phyloP scores from a whole-genome alignment of 139 green algal genomes.

The Closterium sp. region DNA sequence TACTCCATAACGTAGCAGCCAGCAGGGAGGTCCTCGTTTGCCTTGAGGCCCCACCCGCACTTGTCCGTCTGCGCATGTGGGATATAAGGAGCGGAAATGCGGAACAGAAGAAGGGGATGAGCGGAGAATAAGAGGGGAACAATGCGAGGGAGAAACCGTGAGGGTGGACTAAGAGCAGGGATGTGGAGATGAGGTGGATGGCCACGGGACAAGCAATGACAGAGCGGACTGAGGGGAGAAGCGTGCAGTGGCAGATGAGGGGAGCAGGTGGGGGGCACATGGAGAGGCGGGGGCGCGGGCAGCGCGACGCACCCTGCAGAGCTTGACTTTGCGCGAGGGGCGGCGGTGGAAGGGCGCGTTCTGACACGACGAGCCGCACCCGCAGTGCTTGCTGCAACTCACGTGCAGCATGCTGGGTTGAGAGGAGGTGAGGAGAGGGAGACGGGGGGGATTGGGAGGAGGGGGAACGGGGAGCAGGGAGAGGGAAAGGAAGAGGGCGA shows the following conservation, averaged over 20 bases:
- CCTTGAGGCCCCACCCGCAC: conserved; percentile 43
- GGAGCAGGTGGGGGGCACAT: too few species aligned
- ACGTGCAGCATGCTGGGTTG: background rate
- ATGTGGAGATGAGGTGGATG: background rate
- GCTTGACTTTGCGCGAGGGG: background rate
- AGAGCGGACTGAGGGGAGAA: background rate
- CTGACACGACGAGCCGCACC: background rate
- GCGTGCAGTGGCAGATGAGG: too few species aligned
- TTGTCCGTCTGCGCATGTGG: conserved; percentile 27
- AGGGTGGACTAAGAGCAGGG: background rate
- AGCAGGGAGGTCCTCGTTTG: conserved; percentile 17
- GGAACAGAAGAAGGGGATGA: background rate
- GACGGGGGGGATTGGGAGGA: too few species aligned
- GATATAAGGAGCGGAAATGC: too few species aligned
- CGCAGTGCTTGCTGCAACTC: background rate
- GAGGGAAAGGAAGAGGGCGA: background rate
- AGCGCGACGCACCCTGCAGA: background rate
- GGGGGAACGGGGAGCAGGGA: background rate
- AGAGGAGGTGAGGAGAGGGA: background rate
- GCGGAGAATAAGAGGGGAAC: background rate
- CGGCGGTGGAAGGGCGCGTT: background rate
- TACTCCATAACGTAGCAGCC: conserved; percentile 48
- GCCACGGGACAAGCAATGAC: background rate
- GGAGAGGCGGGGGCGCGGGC: too few species aligned
- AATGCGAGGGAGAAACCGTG: background rate